These are phyloP conservation scores for Nakazawaea ernobii DNA, from an alignment of 805 yeast genomes.

Conservation along the genomic window DNA sequence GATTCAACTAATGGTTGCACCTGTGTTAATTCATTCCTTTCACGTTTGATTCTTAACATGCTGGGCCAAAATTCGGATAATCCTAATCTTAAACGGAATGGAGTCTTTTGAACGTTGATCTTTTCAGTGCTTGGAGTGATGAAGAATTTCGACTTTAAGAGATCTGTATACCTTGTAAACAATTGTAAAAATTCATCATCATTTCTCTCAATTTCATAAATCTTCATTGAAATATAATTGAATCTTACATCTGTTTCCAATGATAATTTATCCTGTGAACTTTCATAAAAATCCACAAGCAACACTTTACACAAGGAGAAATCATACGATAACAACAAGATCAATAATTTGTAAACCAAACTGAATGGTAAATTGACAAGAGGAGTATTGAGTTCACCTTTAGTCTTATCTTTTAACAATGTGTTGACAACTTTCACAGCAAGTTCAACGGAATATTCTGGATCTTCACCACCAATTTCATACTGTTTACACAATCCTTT, in stretches of 20 bases:
- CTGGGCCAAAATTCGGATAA: conserved; percentile 24
- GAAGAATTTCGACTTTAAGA: neutral
- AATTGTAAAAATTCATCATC: conserved; percentile 3
- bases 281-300: conserved; percentile 4
- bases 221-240: conserved; percentile 5
- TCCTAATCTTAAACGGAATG: conserved; percentile 20
- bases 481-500: conserved; percentile 19
- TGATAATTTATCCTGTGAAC: conserved; percentile 1
- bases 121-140: conserved; percentile 2
- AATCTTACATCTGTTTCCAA: conserved; percentile 3
- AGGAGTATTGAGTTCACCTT: neutral
- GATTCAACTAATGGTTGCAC: conserved; percentile 15
- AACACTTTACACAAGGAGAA: neutral
- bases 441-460: conserved; percentile 3
- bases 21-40: conserved; percentile 17
- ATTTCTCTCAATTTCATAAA: conserved; percentile 7
- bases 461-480: neutral
- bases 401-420: conserved; percentile 2
- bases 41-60: conserved; percentile 22
- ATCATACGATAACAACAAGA: neutral
- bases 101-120: conserved; percentile 9
- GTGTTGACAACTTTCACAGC: conserved; percentile 8
- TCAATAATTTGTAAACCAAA: conserved; percentile 1
- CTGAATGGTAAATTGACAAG: conserved; percentile 2
- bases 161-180: conserved; percentile 1